Base-by-base conservation (phyloP, 75 land plant species). In the Sequoia sempervirens region DNA sequence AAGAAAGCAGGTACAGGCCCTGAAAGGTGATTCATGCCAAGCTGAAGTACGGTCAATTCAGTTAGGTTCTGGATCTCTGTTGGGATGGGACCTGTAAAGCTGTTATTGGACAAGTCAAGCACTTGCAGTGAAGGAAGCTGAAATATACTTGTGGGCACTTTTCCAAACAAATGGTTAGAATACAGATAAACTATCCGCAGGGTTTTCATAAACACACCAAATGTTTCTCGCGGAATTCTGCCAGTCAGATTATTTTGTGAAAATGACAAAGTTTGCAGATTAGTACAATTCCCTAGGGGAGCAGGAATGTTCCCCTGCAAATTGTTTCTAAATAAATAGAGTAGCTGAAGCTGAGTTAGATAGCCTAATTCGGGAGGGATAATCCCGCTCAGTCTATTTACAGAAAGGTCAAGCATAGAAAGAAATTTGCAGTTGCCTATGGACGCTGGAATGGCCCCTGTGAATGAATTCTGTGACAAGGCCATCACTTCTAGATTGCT, bases 231-330 rank as follows among this genome's bases (percentile, higher is more conserved):
- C 20, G 87, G 89, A 18, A 90, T 79, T 17, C 18, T 36, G 2
- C 91, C 91, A 14, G 75, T 83, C 12, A 90, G 81, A 68, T 85
- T 73, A 85, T 90, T 90, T 0, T 83, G 83, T 68, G 93, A 83
- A 3, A 9, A 9, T 34, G 95, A 95, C 18, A 96, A 80, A 82
- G 86, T 46, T 46, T 46, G 50, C 12, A 46, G 50, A 46, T 46
- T 9, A 46, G 11, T 46, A 1, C 50, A 46, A 11, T 20, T 30
- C 20, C 79, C 83, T 17, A 89, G 73, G 30, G 58, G 72, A 30
- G 85, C 47, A 28, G 98, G 98, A 32, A 96, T 91, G n/a, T 78
- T 78, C 47, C 95, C 94, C 58, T 84, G 85, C 37, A 96, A 80
- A 0, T 64, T 53, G 38, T 90, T 90, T 15, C 4, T 3, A 56